These are phyloP conservation scores for Fusarium sp. DNA, from an alignment of 2,329 filamentous ascomycete species.

Conservation along the genomic window DNA sequence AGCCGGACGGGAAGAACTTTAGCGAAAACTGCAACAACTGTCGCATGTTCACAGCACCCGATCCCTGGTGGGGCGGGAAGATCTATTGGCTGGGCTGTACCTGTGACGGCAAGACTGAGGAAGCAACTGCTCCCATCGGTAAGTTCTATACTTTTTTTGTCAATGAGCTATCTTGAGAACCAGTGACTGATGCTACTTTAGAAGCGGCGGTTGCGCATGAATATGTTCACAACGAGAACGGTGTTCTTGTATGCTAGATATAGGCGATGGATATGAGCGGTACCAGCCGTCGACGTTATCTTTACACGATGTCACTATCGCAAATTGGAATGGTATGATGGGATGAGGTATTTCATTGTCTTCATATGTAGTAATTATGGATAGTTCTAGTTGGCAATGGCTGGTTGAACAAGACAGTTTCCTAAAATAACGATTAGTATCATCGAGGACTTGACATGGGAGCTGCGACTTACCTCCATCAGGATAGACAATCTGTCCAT, in stretches of 20 bases:
- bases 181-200: too few species aligned
- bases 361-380: too few species aligned
- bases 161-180: too few species aligned
- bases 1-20: not conserved
- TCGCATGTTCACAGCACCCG: constrained; percentile 1
- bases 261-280: rapidly evolving
- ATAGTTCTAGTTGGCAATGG: not conserved
- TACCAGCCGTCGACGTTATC: rapidly evolving
- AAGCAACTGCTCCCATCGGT: not conserved
- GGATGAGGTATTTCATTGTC: not conserved
- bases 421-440: not conserved
- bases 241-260: not conserved
- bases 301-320: not conserved
- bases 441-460: too few species aligned
- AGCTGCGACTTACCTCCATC: not conserved
- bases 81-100: constrained; percentile 7
- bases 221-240: constrained; percentile 11
- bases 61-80: not conserved
- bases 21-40: not conserved
- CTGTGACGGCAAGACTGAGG: not conserved
- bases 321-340: rapidly evolving
- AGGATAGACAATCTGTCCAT: constrained; percentile 6
- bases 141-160: not conserved
- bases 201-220: constrained; percentile 2
- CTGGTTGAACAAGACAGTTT: not conserved